phyloP scores from a whole-genome alignment of 2,329 filamentous ascomycete genomes.

The Onygena corvina region DNA sequence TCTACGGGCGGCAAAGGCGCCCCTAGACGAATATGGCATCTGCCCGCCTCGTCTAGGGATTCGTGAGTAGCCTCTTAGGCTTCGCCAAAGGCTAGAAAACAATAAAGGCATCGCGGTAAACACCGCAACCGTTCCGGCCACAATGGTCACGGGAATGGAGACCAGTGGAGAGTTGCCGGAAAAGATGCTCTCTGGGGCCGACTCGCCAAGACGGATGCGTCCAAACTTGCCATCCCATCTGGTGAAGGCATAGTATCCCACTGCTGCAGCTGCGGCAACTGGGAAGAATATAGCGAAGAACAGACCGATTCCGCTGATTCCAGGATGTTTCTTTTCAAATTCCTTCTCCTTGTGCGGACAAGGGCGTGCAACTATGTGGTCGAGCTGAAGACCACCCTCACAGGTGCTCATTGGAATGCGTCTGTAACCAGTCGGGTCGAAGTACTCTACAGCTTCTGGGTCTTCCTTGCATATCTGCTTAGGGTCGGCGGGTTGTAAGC shows the following conservation, averaged over 20 bases:
- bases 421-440: slow-evolving; percentile 75
- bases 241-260: slow-evolving; percentile 74
- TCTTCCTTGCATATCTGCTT: slow-evolving; percentile 48
- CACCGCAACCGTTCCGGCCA: slow-evolving; percentile 70
- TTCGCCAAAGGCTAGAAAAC: slow-evolving; percentile 60
- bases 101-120: slow-evolving; percentile 63
- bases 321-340: slow-evolving; percentile 56
- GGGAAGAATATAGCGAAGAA: slow-evolving; percentile 79
- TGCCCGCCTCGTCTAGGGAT: slow-evolving; percentile 37
- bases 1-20: slow-evolving; percentile 74
- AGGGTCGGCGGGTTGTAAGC: slow-evolving; percentile 54
- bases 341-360: slow-evolving; percentile 76
- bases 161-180: slow-evolving; percentile 66
- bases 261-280: slow-evolving; percentile 54
- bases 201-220: slow-evolving; percentile 76
- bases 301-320: slow-evolving; percentile 58
- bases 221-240: slow-evolving; percentile 87
- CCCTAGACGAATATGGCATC: slow-evolving; percentile 71
- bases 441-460: slow-evolving; percentile 63
- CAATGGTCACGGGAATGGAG: slow-evolving; percentile 64
- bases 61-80: slow-evolving; percentile 39
- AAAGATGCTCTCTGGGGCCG: slow-evolving; percentile 34
- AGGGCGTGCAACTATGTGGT: slow-evolving; percentile 51
- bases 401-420: slow-evolving; percentile 85
- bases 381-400: slow-evolving; percentile 58